Conservation (phyloP, 192 early-diverging fungal genomes). For the Coemansia guatemalensis region DNA sequence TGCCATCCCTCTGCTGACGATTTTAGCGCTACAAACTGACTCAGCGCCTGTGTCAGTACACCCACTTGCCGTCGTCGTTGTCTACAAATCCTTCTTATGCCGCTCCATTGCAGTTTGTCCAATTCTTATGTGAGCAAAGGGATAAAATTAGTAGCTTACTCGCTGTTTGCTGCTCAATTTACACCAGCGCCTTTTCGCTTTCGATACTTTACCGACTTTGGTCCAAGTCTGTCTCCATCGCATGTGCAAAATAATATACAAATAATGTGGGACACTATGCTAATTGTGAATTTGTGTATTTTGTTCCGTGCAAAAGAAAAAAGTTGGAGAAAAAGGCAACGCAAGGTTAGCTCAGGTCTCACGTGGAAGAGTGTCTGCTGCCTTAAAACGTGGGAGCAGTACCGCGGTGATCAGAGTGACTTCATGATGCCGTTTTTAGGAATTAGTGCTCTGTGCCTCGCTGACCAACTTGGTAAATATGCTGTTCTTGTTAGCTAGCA, state of each 20-base stretch:
- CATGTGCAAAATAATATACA: background rate
- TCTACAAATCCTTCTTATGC: conserved; percentile 12
- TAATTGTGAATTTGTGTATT: background rate
- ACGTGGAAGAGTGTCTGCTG: background rate
- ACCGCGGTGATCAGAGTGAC: background rate
- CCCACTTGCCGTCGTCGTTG: conserved; percentile 47
- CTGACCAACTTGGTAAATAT: too few relatives aligned
- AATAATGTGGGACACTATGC: background rate
- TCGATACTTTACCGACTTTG: conserved; percentile 32
- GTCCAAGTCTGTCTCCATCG: conserved; percentile 34
- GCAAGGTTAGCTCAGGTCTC: background rate
- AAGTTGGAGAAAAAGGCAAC: background rate
- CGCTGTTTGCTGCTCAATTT: background rate
- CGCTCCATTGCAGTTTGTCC: background rate
- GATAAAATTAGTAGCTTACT: background rate
- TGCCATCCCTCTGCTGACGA: conserved; percentile 46
- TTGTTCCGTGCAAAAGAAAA: background rate
- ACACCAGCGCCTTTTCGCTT: background rate
- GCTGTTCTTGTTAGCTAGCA: background rate
- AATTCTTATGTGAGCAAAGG: background rate
- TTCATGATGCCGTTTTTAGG: background rate
- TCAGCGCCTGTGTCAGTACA: conserved; percentile 41
- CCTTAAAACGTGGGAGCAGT: background rate
- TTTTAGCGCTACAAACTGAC: conserved; percentile 47
- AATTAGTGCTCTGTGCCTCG: too few relatives aligned